Percentiles rank a stretch among this genome's conserved stretches.
These are phyloP conservation scores for Starmerella bacillaris DNA, from an alignment of 805 yeast genomes.

Conservation along the genomic window DNA sequence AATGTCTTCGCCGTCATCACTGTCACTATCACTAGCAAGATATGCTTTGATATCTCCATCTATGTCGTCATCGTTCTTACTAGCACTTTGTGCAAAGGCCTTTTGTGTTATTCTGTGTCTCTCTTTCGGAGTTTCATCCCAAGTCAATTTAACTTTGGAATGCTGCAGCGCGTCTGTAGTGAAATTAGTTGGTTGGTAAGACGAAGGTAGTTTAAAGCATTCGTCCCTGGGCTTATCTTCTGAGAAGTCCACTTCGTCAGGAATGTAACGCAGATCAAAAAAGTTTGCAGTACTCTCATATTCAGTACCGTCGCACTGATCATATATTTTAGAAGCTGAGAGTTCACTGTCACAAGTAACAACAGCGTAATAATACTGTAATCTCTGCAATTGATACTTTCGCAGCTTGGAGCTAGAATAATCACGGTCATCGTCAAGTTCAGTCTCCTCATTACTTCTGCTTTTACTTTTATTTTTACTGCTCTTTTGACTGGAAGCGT, in stretches of 20 bases:
- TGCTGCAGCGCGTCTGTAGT: conserved; percentile 92
- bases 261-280: conserved; percentile 81
- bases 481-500: too few relatives aligned
- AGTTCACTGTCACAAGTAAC: conserved; percentile 58
- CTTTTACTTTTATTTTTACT: conserved; percentile 23
- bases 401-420: conserved; percentile 71
- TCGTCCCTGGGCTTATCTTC: conserved; percentile 58
- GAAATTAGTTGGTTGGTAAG: conserved; percentile 64
- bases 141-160: conserved; percentile 85
- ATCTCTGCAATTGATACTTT: conserved; percentile 77
- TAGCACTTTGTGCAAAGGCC: conserved; percentile 47
- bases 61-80: conserved; percentile 32
- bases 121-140: conserved; percentile 97
- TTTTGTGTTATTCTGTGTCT: conserved; percentile 57
- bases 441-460: conserved; percentile 19
- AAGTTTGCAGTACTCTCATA: conserved; percentile 89
- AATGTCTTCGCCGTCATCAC: conserved; percentile 12
- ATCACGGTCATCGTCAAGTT: conserved; percentile 57
- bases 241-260: conserved; percentile 70
- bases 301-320: conserved; percentile 85
- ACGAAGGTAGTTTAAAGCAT: conserved; percentile 54
- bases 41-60: conserved; percentile 62
- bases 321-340: conserved; percentile 62
- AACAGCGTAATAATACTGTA: conserved; percentile 84
- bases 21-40: conserved; percentile 22